These are phyloP conservation scores for Fusarium redolens DNA, from an alignment of 2,329 filamentous ascomycete genomes.

Conservation along the genomic window DNA sequence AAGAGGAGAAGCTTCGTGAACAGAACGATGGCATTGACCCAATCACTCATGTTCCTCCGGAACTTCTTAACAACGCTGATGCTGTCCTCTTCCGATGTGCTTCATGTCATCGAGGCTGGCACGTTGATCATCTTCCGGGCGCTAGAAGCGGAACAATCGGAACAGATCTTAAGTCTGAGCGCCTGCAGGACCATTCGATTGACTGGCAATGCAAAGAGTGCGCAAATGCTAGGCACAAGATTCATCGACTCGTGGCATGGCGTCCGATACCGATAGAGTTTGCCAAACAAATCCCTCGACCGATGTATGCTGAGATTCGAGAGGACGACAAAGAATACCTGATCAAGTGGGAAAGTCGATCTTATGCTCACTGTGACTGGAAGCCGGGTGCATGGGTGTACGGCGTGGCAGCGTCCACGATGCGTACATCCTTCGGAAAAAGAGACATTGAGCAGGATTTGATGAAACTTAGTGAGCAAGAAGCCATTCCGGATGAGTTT, in stretches of 20 bases:
- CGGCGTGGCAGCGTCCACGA: constrained; percentile 71
- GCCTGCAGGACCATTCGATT: constrained; percentile 77
- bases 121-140: constrained; percentile 83
- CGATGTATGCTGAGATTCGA: constrained; percentile 57
- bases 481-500: constrained; percentile 89
- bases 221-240: constrained; percentile 69
- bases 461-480: constrained; percentile 74
- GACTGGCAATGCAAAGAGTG: constrained; percentile 88
- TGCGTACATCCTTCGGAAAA: constrained; percentile 82
- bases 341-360: constrained; percentile 84
- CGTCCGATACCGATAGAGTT: constrained; percentile 65
- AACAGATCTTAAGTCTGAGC: constrained; percentile 56
- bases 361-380: constrained; percentile 87
- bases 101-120: constrained; percentile 81
- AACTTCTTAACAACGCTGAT: constrained; percentile 78
- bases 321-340: constrained; percentile 88
- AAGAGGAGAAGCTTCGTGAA: constrained; percentile 85
- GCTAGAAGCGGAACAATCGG: constrained; percentile 49
- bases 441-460: constrained; percentile 69
- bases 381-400: constrained; percentile 90
- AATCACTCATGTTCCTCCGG: constrained; percentile 69
- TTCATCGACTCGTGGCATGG: constrained; percentile 89
- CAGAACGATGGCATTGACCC: constrained; percentile 85
- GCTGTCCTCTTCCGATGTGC: constrained; percentile 87
- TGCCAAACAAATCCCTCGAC: constrained; percentile 7